phyloP scores from a whole-genome alignment of 2,329 filamentous ascomycete genomes.

The Calonectria fujianensis region DNA sequence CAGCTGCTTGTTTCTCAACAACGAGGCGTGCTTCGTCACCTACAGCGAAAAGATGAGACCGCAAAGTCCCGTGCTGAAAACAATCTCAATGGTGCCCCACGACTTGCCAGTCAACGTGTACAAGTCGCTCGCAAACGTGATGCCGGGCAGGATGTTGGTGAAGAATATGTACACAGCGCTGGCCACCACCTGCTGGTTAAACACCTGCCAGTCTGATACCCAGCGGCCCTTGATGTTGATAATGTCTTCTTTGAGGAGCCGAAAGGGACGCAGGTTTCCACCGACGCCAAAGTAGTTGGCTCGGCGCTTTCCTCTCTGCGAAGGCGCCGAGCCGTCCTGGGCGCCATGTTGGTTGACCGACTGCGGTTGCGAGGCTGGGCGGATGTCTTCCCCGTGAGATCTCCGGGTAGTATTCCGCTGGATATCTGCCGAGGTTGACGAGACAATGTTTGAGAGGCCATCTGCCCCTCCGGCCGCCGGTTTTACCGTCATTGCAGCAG shows the following conservation, averaged over 20 bases:
- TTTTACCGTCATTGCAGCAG: slow-evolving; percentile 15
- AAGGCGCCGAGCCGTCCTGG: not conserved
- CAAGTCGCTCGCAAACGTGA: slow-evolving; percentile 80
- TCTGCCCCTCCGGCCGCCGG: not conserved
- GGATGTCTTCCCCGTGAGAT: slow-evolving; percentile 41
- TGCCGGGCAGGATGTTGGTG: slow-evolving; percentile 79
- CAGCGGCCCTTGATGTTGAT: slow-evolving; percentile 68
- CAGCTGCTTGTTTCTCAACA: not conserved
- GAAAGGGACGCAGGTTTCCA: slow-evolving; percentile 70
- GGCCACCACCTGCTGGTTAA: slow-evolving; percentile 79
- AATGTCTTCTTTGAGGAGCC: slow-evolving; percentile 71
- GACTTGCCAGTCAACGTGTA: slow-evolving; percentile 77
- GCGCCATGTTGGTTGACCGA: not conserved
- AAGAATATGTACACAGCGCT: slow-evolving; percentile 81
- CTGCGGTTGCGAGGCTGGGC: slow-evolving; percentile 31
- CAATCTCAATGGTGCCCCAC: slow-evolving; percentile 81
- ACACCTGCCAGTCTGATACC: slow-evolving; percentile 73
- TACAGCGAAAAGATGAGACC: slow-evolving; percentile 78
- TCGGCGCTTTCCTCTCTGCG: not conserved
- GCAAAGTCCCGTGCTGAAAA: slow-evolving; percentile 79
- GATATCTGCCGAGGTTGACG: slow-evolving; percentile 10
- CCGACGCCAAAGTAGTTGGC: slow-evolving; percentile 57
- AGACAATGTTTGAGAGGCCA: not conserved
- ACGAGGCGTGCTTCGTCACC: slow-evolving; percentile 43
- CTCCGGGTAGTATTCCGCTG: slow-evolving; percentile 38